Conservation (phyloP, 176 grass and related monocot species). For the barley (Hordeum vulgare) region DNA sequence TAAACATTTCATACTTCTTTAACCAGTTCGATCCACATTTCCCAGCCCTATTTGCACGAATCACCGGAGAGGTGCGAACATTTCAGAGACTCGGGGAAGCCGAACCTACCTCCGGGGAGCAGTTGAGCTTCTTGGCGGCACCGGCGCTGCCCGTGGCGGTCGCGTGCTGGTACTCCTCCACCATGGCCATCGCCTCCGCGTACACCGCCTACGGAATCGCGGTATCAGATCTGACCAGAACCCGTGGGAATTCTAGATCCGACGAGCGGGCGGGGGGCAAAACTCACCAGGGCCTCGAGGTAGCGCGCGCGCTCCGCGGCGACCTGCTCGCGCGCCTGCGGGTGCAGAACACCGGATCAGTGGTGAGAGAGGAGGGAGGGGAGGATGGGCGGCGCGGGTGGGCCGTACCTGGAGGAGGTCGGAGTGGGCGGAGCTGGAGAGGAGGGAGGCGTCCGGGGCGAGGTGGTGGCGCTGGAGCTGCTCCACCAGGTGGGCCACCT, state of each 20-base stretch:
- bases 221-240: slow-evolving; percentile 13
- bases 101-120: slow-evolving; percentile 78
- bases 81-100: not conserved
- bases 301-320: slow-evolving; percentile 63
- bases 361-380: not conserved
- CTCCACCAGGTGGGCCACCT: slow-evolving; percentile 75
- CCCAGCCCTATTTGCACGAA: not conserved
- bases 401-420: slow-evolving; percentile 72
- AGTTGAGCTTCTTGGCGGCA: slow-evolving; percentile 66
- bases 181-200: slow-evolving; percentile 72
- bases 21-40: not conserved
- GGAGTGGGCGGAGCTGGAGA: slow-evolving; percentile 65
- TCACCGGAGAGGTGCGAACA: not conserved
- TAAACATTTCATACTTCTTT: not conserved
- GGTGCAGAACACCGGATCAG: not conserved
- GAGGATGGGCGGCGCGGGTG: not conserved
- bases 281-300: slow-evolving; percentile 84
- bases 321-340: slow-evolving; percentile 88
- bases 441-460: slow-evolving; percentile 80
- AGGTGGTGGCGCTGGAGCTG: slow-evolving; percentile 91
- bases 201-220: slow-evolving; percentile 53
- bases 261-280: not conserved
- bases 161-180: slow-evolving; percentile 86
- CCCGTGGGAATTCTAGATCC: slow-evolving; percentile 10
- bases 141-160: slow-evolving; percentile 33